Evolutionary conservation across 2,329 filamentous ascomycete genomes (phyloP), one percentile per base, ranked within the genome.

Genomic region (Ploettnerulaceae sp.): DNA sequence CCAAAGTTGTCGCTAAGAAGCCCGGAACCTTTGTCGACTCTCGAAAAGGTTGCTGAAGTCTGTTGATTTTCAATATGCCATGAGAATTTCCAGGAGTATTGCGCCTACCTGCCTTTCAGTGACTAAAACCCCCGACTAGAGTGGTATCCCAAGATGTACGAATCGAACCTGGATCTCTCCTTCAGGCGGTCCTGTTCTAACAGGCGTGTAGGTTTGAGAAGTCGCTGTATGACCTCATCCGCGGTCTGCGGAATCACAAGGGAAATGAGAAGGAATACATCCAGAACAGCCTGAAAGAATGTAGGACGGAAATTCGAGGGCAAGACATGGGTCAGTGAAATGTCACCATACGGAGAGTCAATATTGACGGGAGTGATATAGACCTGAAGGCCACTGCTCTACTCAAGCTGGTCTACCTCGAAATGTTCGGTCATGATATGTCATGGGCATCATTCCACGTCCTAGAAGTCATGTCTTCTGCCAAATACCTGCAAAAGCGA

Each of bases 341-440:
- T 15, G 3, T 14, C 22, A n/a, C 12, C 18, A 8, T 11, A 35
- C 21, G 38, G 25, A 34, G 17, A 20, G 34, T 36, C 29, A n/a
- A 35, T 39, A 18, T 32, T 50, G 34, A 50, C 24, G 14, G 5
- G 15, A 6, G 29, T 31, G 42, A 28, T 20, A 32, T 48, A 88
- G 90, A 97, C 71, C 78, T 95, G 69, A 98, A 98, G 74, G 90
- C 93, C 15, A 97, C 89, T 25, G 93, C 93, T 35, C 76, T 98
- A 44, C 74, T 98, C 62, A 98, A 98, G 73, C 78, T 98, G 59
- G 84, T 96, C 43, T 98, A 98, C 66, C 80, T 98, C 56, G 93
- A 98, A 67, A 98, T 98, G 93, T 90, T 97, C 58, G 93, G 93
- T 11, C 87, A 97, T 66, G 93, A 97, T 69, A 98, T 98, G 93